Base-by-base conservation (phyloP, 1,284 basidiomycete species). In the Trichosporon ovoides region DNA sequence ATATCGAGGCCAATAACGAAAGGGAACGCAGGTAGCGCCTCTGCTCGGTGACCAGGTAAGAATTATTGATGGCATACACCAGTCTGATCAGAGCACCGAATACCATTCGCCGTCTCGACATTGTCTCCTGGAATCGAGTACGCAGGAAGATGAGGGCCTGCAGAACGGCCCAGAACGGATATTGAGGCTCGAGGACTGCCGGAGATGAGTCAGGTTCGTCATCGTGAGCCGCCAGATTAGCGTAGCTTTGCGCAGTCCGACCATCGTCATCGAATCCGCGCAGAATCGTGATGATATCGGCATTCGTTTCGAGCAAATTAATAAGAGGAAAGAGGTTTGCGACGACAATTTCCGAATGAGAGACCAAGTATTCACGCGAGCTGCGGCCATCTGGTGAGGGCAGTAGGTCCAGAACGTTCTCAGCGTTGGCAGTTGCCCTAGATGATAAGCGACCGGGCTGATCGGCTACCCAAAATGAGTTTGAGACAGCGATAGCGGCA, bases 11-110 rank as follows among this genome's bases (percentile, higher is more conserved):
- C 81, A 88, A 85, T 14, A 95, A 73, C 19, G 83, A 84, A 22
- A 96, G 77, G 0, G 85, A 83, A 56, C 89, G 86, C 33, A 94
- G 72, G 31, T 88, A 78, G 7, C 93, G 85, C 46, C 86, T 75
- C 72, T 96, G 91, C 69, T 96, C 91, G 69, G 91, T 90, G 62
- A 95, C 82, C 40, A 97, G 81, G n/a, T 85, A 85, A 0, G 85
- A 84, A 2, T 78, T 74, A 59, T 88, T 82, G 28, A 93, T 78
- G 38, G 81, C 80, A 7, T 85, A 80, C 63, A 95, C 85, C 10
- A 95, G 78, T 55, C 85, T 83, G 56, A 88, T 85, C 19, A 91
- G 72, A 40, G 90, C 82, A 63, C 91, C 87, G 72, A 91, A 93
- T 3, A 85, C 84, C 52, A 84, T 82, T 0, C 58, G 52, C 3